Evolutionary conservation across 2,329 filamentous ascomycete species (phyloP).

Genomic region (Penicillium expansum): DNA sequence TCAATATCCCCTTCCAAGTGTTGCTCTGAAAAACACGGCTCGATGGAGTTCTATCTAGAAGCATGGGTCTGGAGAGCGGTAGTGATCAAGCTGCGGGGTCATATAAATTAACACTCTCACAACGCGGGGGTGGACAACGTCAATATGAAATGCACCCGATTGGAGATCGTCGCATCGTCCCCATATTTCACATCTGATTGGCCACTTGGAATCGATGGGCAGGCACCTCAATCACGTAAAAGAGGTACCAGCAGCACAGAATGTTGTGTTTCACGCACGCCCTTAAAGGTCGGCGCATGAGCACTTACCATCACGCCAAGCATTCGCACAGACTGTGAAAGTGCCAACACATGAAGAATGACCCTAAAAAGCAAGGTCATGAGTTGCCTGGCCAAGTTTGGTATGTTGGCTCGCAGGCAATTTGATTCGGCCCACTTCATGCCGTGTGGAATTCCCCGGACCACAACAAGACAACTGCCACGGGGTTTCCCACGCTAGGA

Average conservation of each 20-base stretch:
- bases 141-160: slow-evolving; percentile 9
- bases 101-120: neutral
- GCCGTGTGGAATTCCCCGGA: slow-evolving; percentile 3
- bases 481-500: neutral
- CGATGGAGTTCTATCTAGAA: neutral
- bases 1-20: slow-evolving; percentile 10
- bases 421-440: neutral
- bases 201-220: slow-evolving; percentile 1
- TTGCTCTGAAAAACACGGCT: slow-evolving; percentile 1
- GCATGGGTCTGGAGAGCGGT: neutral
- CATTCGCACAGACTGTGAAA: neutral
- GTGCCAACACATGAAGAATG: neutral
- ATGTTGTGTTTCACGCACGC: neutral
- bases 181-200: neutral
- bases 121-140: neutral
- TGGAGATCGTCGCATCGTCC: slow-evolving; percentile 1
- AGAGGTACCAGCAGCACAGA: neutral
- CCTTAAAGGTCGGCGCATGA: neutral
- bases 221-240: slow-evolving; percentile 1
- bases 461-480: neutral
- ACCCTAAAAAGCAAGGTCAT: neutral
- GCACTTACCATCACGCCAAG: neutral
- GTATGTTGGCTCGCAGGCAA: neutral
- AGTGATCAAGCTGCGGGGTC: slow-evolving; percentile 10
- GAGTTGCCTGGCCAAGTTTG: neutral